Evolutionary conservation across 2,329 filamentous ascomycete species (phyloP).

Genomic region (Fusarium haematococcum): DNA sequence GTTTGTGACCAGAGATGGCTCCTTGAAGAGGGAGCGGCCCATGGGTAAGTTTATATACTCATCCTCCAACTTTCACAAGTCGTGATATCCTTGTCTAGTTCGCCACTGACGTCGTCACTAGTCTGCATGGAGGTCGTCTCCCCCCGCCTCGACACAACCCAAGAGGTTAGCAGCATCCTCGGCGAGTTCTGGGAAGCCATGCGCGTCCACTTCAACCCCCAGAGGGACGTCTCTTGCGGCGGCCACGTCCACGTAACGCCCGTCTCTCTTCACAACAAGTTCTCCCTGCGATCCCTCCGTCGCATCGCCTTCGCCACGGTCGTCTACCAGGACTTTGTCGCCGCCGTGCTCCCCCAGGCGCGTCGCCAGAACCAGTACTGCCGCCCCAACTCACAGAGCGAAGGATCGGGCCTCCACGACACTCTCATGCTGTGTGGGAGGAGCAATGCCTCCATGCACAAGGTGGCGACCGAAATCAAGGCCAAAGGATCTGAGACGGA

Average conservation of each 20-base stretch:
- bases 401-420: constrained; percentile 46
- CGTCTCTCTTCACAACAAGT: constrained; percentile 48
- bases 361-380: constrained; percentile 54
- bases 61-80: neutral
- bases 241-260: constrained; percentile 56
- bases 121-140: constrained; percentile 58
- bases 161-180: constrained; percentile 48
- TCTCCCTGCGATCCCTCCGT: constrained; percentile 51
- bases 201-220: constrained; percentile 55
- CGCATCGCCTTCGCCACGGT: constrained; percentile 52
- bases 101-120: constrained; percentile 29
- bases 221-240: constrained; percentile 51
- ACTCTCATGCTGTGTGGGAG: constrained; percentile 42
- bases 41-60: constrained; percentile 45
- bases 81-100: neutral
- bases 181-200: constrained; percentile 57
- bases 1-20: constrained; percentile 56
- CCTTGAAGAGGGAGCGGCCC: constrained; percentile 52
- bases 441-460: constrained; percentile 43
- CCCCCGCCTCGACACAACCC: constrained; percentile 52
- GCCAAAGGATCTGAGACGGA: constrained; percentile 44
- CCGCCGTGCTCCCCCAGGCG: constrained; percentile 46
- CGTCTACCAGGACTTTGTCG: constrained; percentile 51
- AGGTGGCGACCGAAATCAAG: constrained; percentile 48
- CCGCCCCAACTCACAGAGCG: constrained; percentile 48